Base-by-base conservation (phyloP, 441 rosid genomes). In the Mallotus japonicus region DNA sequence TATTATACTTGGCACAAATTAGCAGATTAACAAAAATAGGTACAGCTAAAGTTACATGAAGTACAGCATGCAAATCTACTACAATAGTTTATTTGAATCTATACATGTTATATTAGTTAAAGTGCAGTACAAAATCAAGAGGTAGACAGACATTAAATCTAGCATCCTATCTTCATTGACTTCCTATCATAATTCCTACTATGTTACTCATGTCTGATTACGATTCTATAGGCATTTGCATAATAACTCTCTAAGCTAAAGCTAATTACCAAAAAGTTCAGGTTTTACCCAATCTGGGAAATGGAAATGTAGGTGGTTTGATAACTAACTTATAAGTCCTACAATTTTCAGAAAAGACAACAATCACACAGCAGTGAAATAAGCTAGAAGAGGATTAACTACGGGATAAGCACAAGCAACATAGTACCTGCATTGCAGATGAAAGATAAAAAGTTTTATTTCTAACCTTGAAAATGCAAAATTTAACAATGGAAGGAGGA, bases 1-100 rank as follows among this genome's bases (percentile, higher is more conserved):
- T 56, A 42, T 16, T 24, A 50, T 58, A 50, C 32, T 50, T 34
- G 56, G 34, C 59, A 34, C 12, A 56, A 37, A 42, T 53, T 57
- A 62, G 65, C 22, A 68, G 63, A 74, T 63, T 37, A 74, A 17
- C n/a, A 54, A 24, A 24, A 46, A 20, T n/a, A 47, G 24, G 20
- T 51, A 58, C 49, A 67, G 62, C 60, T 56, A 55, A 79, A 72
- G 68, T 66, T 55, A 70, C 62, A 67, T 22, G 66, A 66, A 47
- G 49, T 19, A 1, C 44, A 34, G 71, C 17, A 40, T 37, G 69
- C 67, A 70, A 59, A 17, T 8, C 9, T 46, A 19, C 50, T 22
- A 58, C 61, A 58, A 44, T 22, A 63, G 28, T 42, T 60, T 50
- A 20, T 63, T 46, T 47, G 13, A 58, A 44, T 54, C 15, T 69